Evolutionary conservation across 1,284 basidiomycete genomes (phyloP), one percentile per base, ranked within the genome.

Genomic region (Ganoderma multipileum): DNA sequence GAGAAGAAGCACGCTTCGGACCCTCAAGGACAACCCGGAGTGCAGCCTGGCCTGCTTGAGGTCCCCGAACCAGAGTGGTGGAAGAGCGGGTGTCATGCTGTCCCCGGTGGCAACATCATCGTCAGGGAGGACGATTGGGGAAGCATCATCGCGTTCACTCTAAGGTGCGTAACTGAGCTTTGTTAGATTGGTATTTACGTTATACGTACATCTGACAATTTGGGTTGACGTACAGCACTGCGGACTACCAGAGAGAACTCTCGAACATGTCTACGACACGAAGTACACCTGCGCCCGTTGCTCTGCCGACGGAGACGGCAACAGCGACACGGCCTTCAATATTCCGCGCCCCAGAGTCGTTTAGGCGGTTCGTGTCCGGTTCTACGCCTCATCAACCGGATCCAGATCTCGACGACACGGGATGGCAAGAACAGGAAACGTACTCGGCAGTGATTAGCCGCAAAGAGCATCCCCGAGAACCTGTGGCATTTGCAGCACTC

Each of bases 111-210:
- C 11, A 88, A 87, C 71, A 83, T 93, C 2, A 83, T 94, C 64
- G 84, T 94, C 9, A 78, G 86, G 62, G 92, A 94, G 73, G 84
- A 87, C 71, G 91, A 92, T 76, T 91, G 88, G 89, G 90, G 90
- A 1, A 92, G 90, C 75, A 88, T 93, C 61, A 92, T 92, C 71
- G 88, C 91, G 2, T 91, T 89, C 78, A 91, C 90, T 2, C 79
- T 92, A 60, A 89, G 90, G 89, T 89, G 69, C 30, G 65, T 14
- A 23, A 28, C 50, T 36, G 11, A 16, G 54, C 16, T 52, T 38
- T 58, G 57, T 26, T 11, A 11, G 33, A 41, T 61, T 41, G 33
- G n/a, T 36, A 33, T 0, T n/a, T 12, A 38, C 38, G 23, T 26
- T 14, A 7, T 61, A 11, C 28, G 7, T 50, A 38, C 39, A 47